Base-by-base conservation (phyloP, 2,329 filamentous ascomycete genomes). In the Calonectria hongkongensis region DNA sequence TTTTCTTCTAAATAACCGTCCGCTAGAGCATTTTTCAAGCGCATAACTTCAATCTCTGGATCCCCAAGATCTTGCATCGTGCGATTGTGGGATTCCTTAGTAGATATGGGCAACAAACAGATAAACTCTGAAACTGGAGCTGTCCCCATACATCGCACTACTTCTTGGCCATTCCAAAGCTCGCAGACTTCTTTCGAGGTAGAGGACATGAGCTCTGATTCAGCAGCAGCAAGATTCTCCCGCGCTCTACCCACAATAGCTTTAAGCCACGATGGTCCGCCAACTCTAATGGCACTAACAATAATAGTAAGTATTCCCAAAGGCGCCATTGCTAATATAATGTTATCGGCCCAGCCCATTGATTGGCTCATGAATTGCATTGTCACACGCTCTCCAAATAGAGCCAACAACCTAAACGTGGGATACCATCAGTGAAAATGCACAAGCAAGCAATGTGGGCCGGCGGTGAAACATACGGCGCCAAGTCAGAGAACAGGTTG, bases 351-450 rank as follows among this genome's bases (percentile, higher is more conserved):
- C 41, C 41, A 60, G 25, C 56, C 66, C 2, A 41, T 43, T 0
- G 66, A 36, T 16, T 60, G 41, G 28, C 56, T 62, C 25, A 68
- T 33, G 30, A 62, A 63, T 7, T 68, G 66, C 51, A 50, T 48
- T 1, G 66, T 62, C 2, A 60, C 66, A 7, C 51, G 21, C 13
- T 68, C 66, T n/a, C 51, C 51, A 30, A 62, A 68, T 10, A 60
- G 41, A 9, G 65, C 65, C 15, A 62, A 21, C 4, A 68, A 16
- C 4, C 66, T 68, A 18, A 4, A 12, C 9, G 13, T 5, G 12
- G 5, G 16, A 16, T 18, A 47, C 10, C 41, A 5, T 45, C 8
- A 45, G 5, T 39, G 16, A 43, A 13, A n/a, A 4, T 4, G 2
- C 21, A 21, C 21, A 21, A 21, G 21, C n/a, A 45, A 2, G 16